phyloP scores from a whole-genome alignment of 148 eudicot species.

The Vaccinium darrowii region DNA sequence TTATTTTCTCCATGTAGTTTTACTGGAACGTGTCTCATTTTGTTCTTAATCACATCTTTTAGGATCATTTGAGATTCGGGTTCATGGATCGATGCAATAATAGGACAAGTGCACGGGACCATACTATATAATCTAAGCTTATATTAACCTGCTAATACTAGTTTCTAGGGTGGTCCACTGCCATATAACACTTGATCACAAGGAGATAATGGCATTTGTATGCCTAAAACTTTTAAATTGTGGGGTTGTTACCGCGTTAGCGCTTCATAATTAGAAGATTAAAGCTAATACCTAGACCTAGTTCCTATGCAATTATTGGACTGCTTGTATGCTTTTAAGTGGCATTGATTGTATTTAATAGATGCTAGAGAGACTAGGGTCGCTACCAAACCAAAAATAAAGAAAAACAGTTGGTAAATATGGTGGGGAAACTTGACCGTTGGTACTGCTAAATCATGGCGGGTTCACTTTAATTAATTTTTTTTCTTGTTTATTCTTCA shows the following conservation, averaged over 20 bases:
- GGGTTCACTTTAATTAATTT: background rate
- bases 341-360: background rate
- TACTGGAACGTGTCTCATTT: background rate
- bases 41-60: background rate
- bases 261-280: background rate
- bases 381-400: background rate
- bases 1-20: background rate
- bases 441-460: background rate
- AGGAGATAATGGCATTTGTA: background rate
- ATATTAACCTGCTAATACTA: background rate
- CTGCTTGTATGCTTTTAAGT: background rate
- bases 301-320: background rate
- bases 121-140: background rate
- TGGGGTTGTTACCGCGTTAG: background rate
- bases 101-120: constrained; percentile 9
- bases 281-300: background rate
- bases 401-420: background rate
- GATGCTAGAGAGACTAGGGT: background rate
- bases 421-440: background rate
- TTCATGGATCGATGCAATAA: background rate
- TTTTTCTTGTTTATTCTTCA: background rate
- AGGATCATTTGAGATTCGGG: background rate
- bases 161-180: background rate
- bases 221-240: background rate
- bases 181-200: background rate